Evolutionary conservation across 495 filamentous ascomycete genomes (phyloP).

Genomic region (Daldinia caldariorum): DNA sequence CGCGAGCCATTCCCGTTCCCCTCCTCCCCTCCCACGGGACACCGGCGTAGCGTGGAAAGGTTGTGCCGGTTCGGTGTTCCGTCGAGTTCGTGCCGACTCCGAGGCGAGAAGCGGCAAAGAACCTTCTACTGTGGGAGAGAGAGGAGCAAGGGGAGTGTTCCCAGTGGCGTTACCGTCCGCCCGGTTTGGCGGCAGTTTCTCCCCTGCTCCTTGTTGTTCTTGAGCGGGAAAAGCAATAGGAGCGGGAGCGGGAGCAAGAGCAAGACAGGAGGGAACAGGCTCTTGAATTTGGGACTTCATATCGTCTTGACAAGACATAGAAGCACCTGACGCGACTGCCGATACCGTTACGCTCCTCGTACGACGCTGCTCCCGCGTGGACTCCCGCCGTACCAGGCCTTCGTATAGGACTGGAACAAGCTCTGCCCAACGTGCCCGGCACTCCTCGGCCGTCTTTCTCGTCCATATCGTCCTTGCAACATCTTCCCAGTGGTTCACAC

Average conservation of each 20-base stretch:
- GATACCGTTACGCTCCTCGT: constrained; percentile 19
- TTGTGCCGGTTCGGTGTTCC: constrained; percentile 21
- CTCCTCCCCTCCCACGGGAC: background rate
- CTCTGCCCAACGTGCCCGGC: constrained; percentile 28
- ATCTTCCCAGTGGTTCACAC: constrained; percentile 34
- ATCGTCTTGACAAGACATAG: background rate
- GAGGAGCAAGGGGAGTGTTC: background rate
- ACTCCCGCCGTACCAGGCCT: constrained; percentile 4
- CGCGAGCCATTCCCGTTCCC: constrained; percentile 10
- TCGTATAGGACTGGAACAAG: constrained; percentile 23
- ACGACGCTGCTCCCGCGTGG: constrained; percentile 1
- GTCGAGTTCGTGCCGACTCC: constrained; percentile 1
- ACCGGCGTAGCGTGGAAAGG: background rate
- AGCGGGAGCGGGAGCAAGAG: no score
- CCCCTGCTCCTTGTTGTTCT: background rate
- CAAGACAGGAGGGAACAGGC: no score
- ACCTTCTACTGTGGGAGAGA: background rate
- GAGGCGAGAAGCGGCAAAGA: background rate
- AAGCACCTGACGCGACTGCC: background rate
- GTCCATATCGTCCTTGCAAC: constrained; percentile 33
- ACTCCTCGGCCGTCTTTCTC: constrained; percentile 25
- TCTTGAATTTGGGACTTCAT: background rate
- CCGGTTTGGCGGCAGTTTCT: background rate
- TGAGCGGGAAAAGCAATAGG: background rate
- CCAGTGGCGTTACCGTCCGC: background rate